Conservation (phyloP, 805 yeast genomes). For the Metschnikowia peoriensis region DNA sequence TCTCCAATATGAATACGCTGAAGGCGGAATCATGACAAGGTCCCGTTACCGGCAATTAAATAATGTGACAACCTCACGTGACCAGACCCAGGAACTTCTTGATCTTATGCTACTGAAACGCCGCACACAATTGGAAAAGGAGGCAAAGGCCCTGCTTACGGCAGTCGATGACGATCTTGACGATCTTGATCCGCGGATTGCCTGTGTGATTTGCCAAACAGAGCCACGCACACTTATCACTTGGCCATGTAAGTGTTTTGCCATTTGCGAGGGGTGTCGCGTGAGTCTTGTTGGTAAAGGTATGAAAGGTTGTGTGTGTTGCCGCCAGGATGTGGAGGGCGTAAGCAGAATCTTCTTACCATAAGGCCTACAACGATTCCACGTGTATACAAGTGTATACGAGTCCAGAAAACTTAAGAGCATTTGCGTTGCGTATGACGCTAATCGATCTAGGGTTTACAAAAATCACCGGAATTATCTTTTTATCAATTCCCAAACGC, state of each 20-base stretch:
- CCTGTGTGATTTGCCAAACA: constrained; percentile 80
- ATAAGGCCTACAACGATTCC: constrained; percentile 17
- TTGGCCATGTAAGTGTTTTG: constrained; percentile 93
- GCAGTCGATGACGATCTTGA: constrained; percentile 23
- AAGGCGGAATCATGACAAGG: constrained; percentile 31
- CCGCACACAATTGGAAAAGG: neutral
- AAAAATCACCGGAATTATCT: too few relatives aligned
- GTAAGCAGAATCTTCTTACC: constrained; percentile 62
- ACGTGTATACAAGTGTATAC: too few relatives aligned
- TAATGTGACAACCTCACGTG: neutral
- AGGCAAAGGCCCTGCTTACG: neutral
- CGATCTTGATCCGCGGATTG: constrained; percentile 33
- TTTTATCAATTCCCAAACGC: too few relatives aligned
- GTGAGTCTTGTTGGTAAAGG: constrained; percentile 68
- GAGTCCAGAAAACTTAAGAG: too few relatives aligned
- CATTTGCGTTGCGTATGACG: too few relatives aligned
- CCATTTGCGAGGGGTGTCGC: constrained; percentile 84
- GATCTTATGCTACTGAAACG: constrained; percentile 22
- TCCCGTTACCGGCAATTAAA: constrained; percentile 23
- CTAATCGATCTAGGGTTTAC: too few relatives aligned
- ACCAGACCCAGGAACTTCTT: constrained; percentile 18
- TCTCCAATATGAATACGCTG: constrained; percentile 18
- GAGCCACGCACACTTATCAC: constrained; percentile 72
- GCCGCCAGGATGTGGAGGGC: constrained; percentile 71
- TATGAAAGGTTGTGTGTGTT: constrained; percentile 79